phyloP scores from a whole-genome alignment of 805 yeast genomes.

The Ogataea minuta region DNA sequence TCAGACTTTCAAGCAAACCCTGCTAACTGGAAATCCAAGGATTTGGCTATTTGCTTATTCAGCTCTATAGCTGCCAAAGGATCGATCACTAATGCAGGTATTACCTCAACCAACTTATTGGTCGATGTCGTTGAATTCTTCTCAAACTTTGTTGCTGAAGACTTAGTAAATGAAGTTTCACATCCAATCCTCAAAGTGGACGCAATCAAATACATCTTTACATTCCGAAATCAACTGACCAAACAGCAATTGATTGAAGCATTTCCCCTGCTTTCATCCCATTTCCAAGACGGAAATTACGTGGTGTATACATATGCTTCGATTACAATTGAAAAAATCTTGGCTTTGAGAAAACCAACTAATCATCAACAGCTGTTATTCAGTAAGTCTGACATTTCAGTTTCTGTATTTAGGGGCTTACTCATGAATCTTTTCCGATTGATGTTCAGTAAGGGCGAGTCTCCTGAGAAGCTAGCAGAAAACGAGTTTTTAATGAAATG shows the following conservation, averaged over 20 bases:
- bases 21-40: constrained; percentile 79
- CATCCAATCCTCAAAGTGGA: constrained; percentile 86
- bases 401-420: constrained; percentile 55
- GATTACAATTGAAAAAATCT: constrained; percentile 83
- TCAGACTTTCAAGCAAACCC: constrained; percentile 43
- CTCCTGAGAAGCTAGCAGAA: constrained; percentile 92
- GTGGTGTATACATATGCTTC: constrained; percentile 94
- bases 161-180: constrained; percentile 55
- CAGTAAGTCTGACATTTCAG: constrained; percentile 66
- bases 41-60: constrained; percentile 81
- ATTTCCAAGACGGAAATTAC: constrained; percentile 62
- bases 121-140: constrained; percentile 89
- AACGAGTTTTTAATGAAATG: constrained; percentile 92
- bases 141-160: constrained; percentile 75
- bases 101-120: constrained; percentile 77
- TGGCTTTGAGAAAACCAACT: constrained; percentile 68
- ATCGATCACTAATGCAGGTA: constrained; percentile 80
- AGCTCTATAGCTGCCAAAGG: constrained; percentile 92
- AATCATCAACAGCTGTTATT: constrained; percentile 60
- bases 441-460: constrained; percentile 53
- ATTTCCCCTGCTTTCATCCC: constrained; percentile 72
- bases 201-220: constrained; percentile 86
- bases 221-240: constrained; percentile 89
- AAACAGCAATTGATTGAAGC: constrained; percentile 78
- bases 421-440: constrained; percentile 65